Percentiles rank a stretch among this genome's conserved stretches.
phyloP scores from a whole-genome alignment of 805 yeast species.

The Wickerhamiella qilinensis region DNA sequence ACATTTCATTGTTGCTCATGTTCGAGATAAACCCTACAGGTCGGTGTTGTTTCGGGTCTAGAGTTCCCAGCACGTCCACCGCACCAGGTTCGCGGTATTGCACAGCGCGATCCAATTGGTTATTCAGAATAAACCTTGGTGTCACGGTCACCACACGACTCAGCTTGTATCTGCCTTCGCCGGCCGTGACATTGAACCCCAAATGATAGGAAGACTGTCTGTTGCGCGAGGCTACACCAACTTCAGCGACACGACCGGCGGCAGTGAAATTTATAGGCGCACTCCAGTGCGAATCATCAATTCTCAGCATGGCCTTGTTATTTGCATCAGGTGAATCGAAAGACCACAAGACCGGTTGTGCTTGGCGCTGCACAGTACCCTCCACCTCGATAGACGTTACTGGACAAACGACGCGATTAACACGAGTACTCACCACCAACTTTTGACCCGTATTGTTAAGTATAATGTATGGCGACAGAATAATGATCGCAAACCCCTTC shows the following conservation, averaged over 20 bases:
- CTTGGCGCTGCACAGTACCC: constrained; percentile 1
- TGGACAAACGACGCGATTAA: constrained; percentile 34
- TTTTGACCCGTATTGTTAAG: constrained; percentile 65
- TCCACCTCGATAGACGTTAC: not conserved
- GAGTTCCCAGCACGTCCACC: constrained; percentile 8
- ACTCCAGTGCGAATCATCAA: constrained; percentile 60
- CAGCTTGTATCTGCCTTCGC: constrained; percentile 65
- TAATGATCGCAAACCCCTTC: constrained; percentile 15
- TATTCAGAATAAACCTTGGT: constrained; percentile 68
- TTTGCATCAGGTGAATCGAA: constrained; percentile 46
- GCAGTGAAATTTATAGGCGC: constrained; percentile 72
- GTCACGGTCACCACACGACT: constrained; percentile 65
- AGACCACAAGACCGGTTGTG: constrained; percentile 66
- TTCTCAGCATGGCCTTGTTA: constrained; percentile 48
- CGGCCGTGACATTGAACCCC: constrained; percentile 54
- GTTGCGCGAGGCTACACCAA: constrained; percentile 24
- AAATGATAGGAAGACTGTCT: constrained; percentile 42
- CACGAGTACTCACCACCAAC: constrained; percentile 37
- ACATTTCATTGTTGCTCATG: constrained; percentile 13
- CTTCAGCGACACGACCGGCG: constrained; percentile 62
- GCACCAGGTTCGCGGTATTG: constrained; percentile 20
- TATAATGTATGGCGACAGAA: constrained; percentile 76
- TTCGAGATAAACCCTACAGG: constrained; percentile 45
- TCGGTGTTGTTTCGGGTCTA: constrained; percentile 31
- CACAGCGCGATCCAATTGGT: constrained; percentile 39